Base-by-base conservation (phyloP, 2,329 filamentous ascomycete genomes). In the Fusarium continuum region DNA sequence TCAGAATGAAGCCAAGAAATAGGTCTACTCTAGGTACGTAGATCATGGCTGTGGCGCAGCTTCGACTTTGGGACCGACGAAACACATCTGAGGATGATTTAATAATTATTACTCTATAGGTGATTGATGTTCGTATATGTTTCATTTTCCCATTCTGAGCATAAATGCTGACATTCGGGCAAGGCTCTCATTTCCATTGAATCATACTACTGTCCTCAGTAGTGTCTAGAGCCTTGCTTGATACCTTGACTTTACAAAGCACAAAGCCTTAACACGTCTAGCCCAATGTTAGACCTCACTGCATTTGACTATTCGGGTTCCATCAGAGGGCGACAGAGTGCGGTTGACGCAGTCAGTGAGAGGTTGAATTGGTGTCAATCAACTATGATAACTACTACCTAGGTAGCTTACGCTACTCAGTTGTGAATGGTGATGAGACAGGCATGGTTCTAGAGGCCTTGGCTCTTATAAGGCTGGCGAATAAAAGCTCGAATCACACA, bases 11-110 rank as follows among this genome's bases (percentile, higher is more conserved):
- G 55, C 58, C 44, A 61, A 61, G 56, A 61, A 60, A 59, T 54
- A 44, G 58, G 52, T 47, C 43, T 31, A 47, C 29, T 29, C n/a
- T 28, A 40, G 46, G 29, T 14, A 48, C 8, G 40, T 26, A 41
- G 56, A 62, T 61, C 51, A 46, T 45, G 44, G 35, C 25, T 57
- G 56, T 60, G 52, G 56, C 56, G 34, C 40, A 56, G 34, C 34
- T 29, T 43, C 26, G 56, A 16, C 19, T 40, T 45, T 17, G 38
- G 41, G 19, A 36, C 16, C 13, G 20, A 26, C 22, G 32, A 41
- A 41, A 31, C 40, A 59, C 47, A 36, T 53, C 44, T 35, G 34
- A 58, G 45, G 39, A 10, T 25, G 19, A 35, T 22, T 35, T n/a
- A 43, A 26, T 35, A 19, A 26, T n/a, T n/a, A n/a, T n/a, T n/a